Evolutionary conservation across 805 yeast species (phyloP), one percentile per base, ranked within the genome.

Genomic region (Metschnikowia kofuensis): DNA sequence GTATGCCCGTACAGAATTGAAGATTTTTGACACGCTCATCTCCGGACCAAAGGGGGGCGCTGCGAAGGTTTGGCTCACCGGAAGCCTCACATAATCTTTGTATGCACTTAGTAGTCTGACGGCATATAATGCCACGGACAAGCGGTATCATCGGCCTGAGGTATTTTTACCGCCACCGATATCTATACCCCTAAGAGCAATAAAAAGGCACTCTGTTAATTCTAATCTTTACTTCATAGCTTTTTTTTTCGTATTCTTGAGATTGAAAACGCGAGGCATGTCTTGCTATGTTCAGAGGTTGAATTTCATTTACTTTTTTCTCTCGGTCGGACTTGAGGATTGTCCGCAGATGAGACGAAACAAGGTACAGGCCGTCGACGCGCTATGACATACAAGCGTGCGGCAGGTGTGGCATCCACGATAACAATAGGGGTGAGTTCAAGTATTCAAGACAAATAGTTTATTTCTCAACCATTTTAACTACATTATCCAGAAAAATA

Each of bases 61-160:
- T 36, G 49, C 49, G 45, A 30, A 47, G 45, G 34, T 38, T 38
- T 41, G 45, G 36, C 39, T 40, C 45, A 34, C 41, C 40, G 31
- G 42, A 30, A 7, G 44, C 21, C 42, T 47, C 46, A 40, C 39
- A 7, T 34, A 14, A 28, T 32, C 21, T 13, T 31, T 42, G 50
- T 42, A 47, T 47, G 50, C 50, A 47, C 42, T 42, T 47, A 47
- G 50, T 12, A 39, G 50, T 16, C 39, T 39, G 38, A 32, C 40
- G 27, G 45, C 50, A 47, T 34, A 47, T 13, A 42, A 30, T 21
- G 7, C 10, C 11, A 31, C 50, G 50, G 50, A 42, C 50, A 38
- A 47, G 43, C 50, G 50, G 50, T 37, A 29, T 30, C 42, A 26
- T 41, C 42, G 40, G 29, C 29, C 36, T 28, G 39, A 34, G 28